Percentiles rank a stretch among this genome's conserved stretches.
These are phyloP conservation scores for Oryza glumipatula DNA, from an alignment of 176 grass and related monocot species.

Conservation along the genomic window DNA sequence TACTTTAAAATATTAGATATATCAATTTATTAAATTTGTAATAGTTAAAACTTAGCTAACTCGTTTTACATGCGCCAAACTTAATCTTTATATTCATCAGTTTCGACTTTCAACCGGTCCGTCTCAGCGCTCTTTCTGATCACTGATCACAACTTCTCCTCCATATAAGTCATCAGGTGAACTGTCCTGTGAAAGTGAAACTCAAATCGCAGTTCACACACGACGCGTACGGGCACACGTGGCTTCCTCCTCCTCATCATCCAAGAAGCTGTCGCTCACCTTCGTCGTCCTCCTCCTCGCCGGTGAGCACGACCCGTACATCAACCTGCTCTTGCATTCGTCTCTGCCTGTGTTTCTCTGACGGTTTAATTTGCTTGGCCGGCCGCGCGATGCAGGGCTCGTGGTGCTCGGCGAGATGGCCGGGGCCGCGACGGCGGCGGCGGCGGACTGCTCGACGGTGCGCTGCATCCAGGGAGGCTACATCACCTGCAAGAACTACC, in stretches of 20 bases:
- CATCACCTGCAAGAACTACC: constrained; percentile 56
- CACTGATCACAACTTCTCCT: background rate
- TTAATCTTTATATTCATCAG: too few species aligned
- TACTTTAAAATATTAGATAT: too few species aligned
- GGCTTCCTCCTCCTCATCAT: background rate
- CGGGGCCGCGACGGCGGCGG: background rate
- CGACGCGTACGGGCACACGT: background rate
- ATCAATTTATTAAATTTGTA: too few species aligned
- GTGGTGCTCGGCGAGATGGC: constrained; percentile 24
- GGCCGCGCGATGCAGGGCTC: constrained; percentile 13
- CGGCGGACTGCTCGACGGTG: background rate
- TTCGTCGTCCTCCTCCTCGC: constrained; percentile 34
- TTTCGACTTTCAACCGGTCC: too few species aligned
- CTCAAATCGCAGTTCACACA: background rate
- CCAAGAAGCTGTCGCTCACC: constrained; percentile 10
- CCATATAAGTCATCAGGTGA: background rate
- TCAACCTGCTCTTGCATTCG: background rate
- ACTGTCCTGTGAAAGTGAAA: background rate
- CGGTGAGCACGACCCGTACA: background rate
- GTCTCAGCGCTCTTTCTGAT: too few species aligned
- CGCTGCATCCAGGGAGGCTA: constrained; percentile 45
- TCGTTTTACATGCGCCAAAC: too few species aligned
- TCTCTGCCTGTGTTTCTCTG: background rate
- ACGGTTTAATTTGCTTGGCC: too few species aligned
- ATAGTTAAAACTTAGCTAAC: too few species aligned